Base-by-base conservation (phyloP, 2,329 filamentous ascomycete genomes). In the Aspergillus hiratsukae region DNA sequence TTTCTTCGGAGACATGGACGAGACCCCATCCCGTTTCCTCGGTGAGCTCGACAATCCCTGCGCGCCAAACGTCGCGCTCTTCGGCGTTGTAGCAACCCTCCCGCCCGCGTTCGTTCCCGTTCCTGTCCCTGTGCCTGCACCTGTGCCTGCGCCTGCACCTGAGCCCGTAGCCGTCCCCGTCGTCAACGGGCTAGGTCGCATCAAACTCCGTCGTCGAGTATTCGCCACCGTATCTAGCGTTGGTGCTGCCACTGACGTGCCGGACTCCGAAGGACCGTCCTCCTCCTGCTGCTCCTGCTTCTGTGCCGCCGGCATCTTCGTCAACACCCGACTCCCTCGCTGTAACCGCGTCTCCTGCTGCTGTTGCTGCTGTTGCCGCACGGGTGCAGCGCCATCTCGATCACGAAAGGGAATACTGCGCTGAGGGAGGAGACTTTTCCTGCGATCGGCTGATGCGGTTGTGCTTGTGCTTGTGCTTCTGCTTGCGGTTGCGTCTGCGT, bases 391-490 rank as follows among this genome's bases (percentile, higher is more conserved):
- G 21, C 48, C 58, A 53, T 67, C 64, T 37, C 31, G 31, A 37
- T 64, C 63, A 43, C 61, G 65, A 11, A 58, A 48, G 1, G 59
- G 53, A 19, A 58, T 60, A 48, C 65, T 66, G 41, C 67, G 62
- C 49, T 72, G 70, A 3, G 70, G 69, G 8, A 75, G 61, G 8
- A 70, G 61, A 21, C 68, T 75, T 56, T 68, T 70, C 40, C 59
- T 64, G n/a, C 61, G 66, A 43, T 56, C 57, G 40, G 56, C 46
- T 45, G 51, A 51, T 66, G 41, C 66, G 31, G 61, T 62, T 52
- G 57, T 61, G 23, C 52, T 31, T 51, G 31, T 17, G 31, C 31
- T 35, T 14, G 31, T 5, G 31, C 31, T 35, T 14, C 11, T 5
- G 31, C 31, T 35, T 66, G 43, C 65, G 31, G 60, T 62, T 53